phyloP scores from a whole-genome alignment of 2,329 filamentous ascomycete genomes.

The Rhynchosporium secalis region DNA sequence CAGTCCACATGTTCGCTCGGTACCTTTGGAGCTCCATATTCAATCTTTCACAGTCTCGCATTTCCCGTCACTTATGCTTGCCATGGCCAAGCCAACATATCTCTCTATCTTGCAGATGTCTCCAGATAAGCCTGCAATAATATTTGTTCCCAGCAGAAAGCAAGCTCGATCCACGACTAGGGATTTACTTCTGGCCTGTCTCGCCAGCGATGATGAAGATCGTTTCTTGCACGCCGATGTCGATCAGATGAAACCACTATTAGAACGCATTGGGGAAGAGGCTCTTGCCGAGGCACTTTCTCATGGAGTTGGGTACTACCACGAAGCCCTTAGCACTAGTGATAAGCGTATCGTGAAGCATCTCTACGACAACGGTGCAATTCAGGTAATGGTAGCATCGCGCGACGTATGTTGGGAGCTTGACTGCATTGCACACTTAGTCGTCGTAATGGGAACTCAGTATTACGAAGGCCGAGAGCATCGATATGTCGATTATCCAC shows the following conservation, averaged over 20 bases:
- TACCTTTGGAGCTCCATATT: slow-evolving; percentile 89
- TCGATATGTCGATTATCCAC: slow-evolving; percentile 92
- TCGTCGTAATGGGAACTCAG: slow-evolving; percentile 96
- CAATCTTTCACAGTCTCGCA: slow-evolving; percentile 96
- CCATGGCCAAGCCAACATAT: slow-evolving; percentile 95
- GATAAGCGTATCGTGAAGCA: slow-evolving; percentile 95
- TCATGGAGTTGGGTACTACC: slow-evolving; percentile 95
- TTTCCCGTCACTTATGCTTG: slow-evolving; percentile 96
- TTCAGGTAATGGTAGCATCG: slow-evolving; percentile 71
- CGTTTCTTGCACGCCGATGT: slow-evolving; percentile 85
- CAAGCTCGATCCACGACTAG: slow-evolving; percentile 85
- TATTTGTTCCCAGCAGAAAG: slow-evolving; percentile 92
- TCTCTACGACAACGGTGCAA: slow-evolving; percentile 74
- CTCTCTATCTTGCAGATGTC: slow-evolving; percentile 86
- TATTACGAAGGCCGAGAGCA: slow-evolving; percentile 97
- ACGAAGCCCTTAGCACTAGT: slow-evolving; percentile 84
- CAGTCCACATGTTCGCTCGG: slow-evolving; percentile 83
- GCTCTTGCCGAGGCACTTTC: slow-evolving; percentile 85
- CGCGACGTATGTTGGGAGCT: slow-evolving; percentile 97
- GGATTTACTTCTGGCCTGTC: slow-evolving; percentile 83
- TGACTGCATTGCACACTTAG: slow-evolving; percentile 81
- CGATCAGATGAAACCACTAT: slow-evolving; percentile 77
- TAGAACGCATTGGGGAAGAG: slow-evolving; percentile 81
- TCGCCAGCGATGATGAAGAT: slow-evolving; percentile 88
- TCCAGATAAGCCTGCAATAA: slow-evolving; percentile 81